phyloP scores from a whole-genome alignment of 2,329 filamentous ascomycete species.

The Bipolaris oryzae region DNA sequence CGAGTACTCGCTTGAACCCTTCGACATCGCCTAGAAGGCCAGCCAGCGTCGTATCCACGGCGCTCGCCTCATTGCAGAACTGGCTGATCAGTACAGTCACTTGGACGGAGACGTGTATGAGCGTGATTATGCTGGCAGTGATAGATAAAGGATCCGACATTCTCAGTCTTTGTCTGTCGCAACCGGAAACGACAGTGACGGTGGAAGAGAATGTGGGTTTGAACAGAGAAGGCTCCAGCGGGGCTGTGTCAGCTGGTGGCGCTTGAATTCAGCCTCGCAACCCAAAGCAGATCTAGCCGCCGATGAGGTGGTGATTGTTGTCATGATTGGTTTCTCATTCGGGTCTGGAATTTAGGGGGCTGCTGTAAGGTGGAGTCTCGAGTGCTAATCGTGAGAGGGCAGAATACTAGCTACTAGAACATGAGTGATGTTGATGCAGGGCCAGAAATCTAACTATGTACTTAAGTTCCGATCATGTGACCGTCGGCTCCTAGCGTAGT shows the following conservation, averaged over 20 bases:
- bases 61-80: slow-evolving; percentile 27
- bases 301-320: background rate
- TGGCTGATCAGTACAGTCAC: slow-evolving; percentile 24
- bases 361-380: no score
- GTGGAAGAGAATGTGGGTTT: background rate
- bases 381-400: no score
- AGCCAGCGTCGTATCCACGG: slow-evolving; percentile 28
- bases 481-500: no score
- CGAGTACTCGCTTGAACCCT: slow-evolving; percentile 25
- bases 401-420: no score
- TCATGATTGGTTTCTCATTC: background rate
- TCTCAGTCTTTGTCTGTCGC: slow-evolving; percentile 8
- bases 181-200: background rate
- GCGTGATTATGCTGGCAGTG: slow-evolving; percentile 22
- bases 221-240: slow-evolving; percentile 10
- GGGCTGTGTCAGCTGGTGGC: background rate
- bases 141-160: slow-evolving; percentile 29
- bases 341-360: background rate
- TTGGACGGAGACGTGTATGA: slow-evolving; percentile 26
- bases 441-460: no score
- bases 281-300: slow-evolving; percentile 4
- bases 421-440: no score
- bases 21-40: slow-evolving; percentile 30
- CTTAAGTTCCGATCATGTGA: no score
- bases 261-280: slow-evolving; percentile 5